phyloP scores from a whole-genome alignment of 108 stramenopile genomes.

The Chaetoceros tenuissimus region DNA sequence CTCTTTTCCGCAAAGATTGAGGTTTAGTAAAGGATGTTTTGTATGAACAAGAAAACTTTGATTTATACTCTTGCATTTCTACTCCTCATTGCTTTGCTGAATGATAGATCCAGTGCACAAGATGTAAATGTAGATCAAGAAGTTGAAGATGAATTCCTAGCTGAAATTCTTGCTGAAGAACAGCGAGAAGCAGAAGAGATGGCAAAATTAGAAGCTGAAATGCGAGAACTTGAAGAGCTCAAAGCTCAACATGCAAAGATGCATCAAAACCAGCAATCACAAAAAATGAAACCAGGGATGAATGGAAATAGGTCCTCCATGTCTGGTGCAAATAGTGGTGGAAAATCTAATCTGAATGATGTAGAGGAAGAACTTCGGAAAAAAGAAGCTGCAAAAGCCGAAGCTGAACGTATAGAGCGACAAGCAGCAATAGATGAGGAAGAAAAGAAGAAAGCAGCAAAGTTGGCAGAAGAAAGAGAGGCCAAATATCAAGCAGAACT shows the following conservation, averaged over 20 bases:
- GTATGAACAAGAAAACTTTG: too few relatives aligned
- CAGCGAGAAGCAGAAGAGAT: background rate
- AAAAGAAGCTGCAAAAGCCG: background rate
- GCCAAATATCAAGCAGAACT: slow-evolving; percentile 56
- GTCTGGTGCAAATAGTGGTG: too few relatives aligned
- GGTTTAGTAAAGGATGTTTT: too few relatives aligned
- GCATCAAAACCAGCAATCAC: background rate
- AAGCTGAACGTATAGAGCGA: background rate
- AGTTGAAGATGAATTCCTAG: background rate
- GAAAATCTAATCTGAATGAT: background rate
- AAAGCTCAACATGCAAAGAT: background rate
- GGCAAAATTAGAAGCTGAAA: background rate
- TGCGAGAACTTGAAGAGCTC: background rate
- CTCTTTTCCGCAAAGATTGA: too few relatives aligned
- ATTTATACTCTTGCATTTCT: too few relatives aligned
- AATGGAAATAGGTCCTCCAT: background rate
- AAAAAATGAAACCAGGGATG: background rate
- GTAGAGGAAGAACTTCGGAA: background rate
- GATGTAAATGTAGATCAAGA: background rate
- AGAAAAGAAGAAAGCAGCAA: slow-evolving; percentile 15
- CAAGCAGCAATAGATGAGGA: background rate
- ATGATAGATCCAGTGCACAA: background rate
- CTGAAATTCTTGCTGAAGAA: background rate
- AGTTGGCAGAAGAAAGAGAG: slow-evolving; percentile 40
- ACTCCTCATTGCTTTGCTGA: too few relatives aligned